These are phyloP conservation scores for Ustilago crameri DNA, from an alignment of 1,284 basidiomycete genomes.

Conservation along the genomic window DNA sequence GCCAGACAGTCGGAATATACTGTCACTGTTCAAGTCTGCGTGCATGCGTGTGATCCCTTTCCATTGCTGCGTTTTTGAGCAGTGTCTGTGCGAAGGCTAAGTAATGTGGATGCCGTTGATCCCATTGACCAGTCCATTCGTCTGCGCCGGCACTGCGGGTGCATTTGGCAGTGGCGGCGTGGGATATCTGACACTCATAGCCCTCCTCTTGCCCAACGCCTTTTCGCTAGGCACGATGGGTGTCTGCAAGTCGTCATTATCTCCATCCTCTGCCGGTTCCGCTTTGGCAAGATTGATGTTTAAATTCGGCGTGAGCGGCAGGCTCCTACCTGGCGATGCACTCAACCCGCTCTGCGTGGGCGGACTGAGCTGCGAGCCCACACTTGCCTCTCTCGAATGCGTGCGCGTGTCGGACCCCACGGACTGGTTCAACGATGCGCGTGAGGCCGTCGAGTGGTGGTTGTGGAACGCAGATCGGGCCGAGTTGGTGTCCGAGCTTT, in stretches of 20 bases:
- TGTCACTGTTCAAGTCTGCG: too few relatives aligned
- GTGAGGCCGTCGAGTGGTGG: conserved; percentile 1
- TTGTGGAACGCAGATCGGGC: conserved; percentile 9
- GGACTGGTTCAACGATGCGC: neutral
- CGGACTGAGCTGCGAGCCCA: neutral
- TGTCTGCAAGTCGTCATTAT: conserved; percentile 47
- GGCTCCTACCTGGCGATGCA: conserved; percentile 6
- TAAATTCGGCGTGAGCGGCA: conserved; percentile 19
- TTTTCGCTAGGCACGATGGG: conserved; percentile 56
- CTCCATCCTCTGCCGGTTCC: conserved; percentile 7
- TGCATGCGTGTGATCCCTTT: too few relatives aligned
- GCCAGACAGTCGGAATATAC: too few relatives aligned
- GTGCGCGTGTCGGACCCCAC: conserved; percentile 2
- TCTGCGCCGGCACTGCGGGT: conserved; percentile 5
- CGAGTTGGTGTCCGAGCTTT: conserved; percentile 29
- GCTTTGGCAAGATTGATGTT: conserved; percentile 8
- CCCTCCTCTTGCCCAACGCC: conserved; percentile 59
- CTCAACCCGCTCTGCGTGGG: neutral
- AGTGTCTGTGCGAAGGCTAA: neutral
- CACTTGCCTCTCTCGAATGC: conserved; percentile 1
- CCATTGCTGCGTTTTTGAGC: too few relatives aligned
- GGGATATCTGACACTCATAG: conserved; percentile 34
- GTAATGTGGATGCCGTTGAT: conserved; percentile 2
- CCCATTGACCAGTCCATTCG: neutral
- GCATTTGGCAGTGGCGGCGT: conserved; percentile 9